Base-by-base conservation (phyloP, 2,329 filamentous ascomycete species). In the Pseudocercospora crystallina region DNA sequence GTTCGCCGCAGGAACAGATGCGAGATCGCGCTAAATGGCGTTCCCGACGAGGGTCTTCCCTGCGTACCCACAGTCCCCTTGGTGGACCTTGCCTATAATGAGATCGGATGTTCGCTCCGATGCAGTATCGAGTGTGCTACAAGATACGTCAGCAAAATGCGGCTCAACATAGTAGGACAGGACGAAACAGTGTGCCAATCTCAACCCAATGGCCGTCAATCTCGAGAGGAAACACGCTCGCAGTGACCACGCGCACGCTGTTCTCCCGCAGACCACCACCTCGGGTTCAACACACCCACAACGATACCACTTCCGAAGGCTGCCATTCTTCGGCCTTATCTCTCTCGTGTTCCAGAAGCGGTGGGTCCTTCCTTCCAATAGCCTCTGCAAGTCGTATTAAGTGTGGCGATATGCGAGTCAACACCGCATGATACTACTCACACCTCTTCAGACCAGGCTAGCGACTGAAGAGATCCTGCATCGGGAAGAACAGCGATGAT, bases 131-230 rank as follows among this genome's bases (percentile, higher is more conserved):
- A 32, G 15, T n/a, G 40, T 49, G 13, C 32, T 39, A 44, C 40
- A 13, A 17, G 26, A 29, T 47, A 45, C 43, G 48, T 51, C 48
- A 51, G 37, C 42, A 33, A 51, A 8, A 47, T 47, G 36, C 49
- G 20, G 26, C 43, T 30, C 17, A 43, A 43, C 13, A 32, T 49
- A 20, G 32, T 35, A 43, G 47, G 47, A 31, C 34, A 34, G n/a
- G 14, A 5, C 12, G 33, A 31, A 32, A 8, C 13, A 13, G 8
- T 20, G 29, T 11, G 31, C 31, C 26, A 39, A 39, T 43, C n/a
- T 13, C 5, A 26, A 4, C 10, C 38, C 26, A 13, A 33, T 32
- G 15, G 12, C 26, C 13, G n/a, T 14, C 40, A 9, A 10, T 20
- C 13, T 8, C 12, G 40, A 11, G 17, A n/a, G 26, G 9, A 33